These are phyloP conservation scores for Clonostachys solani DNA, from an alignment of 2,329 filamentous ascomycete genomes.

Conservation along the genomic window DNA sequence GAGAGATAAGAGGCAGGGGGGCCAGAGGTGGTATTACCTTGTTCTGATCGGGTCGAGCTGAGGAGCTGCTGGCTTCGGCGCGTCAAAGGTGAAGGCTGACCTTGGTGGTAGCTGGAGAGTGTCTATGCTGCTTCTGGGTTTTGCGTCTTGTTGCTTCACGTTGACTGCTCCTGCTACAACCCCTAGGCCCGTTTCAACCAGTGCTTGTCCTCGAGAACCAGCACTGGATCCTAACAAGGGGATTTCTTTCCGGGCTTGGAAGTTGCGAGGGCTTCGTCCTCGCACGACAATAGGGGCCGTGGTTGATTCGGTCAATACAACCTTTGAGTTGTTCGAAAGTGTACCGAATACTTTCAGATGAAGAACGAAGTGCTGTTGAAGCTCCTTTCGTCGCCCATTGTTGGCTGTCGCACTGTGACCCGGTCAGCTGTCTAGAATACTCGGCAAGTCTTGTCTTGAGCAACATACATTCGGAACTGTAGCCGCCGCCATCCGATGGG, in stretches of 20 bases:
- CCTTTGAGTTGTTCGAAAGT: slow-evolving; percentile 76
- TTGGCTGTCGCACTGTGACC: slow-evolving; percentile 77
- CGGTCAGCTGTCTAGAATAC: slow-evolving; percentile 9
- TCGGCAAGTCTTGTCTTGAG: background rate
- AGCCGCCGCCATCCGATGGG: slow-evolving; percentile 92
- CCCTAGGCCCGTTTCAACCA: slow-evolving; percentile 58
- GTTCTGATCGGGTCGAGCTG: slow-evolving; percentile 1
- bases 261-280: slow-evolving; percentile 89
- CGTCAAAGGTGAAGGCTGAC: slow-evolving; percentile 55
- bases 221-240: slow-evolving; percentile 76
- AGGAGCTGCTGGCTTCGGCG: slow-evolving; percentile 15
- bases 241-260: slow-evolving; percentile 90
- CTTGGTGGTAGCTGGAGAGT: slow-evolving; percentile 28
- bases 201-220: slow-evolving; percentile 71
- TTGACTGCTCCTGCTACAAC: slow-evolving; percentile 54
- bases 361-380: slow-evolving; percentile 94
- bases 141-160: slow-evolving; percentile 50
- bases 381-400: slow-evolving; percentile 88
- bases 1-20: background rate
- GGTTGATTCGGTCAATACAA: slow-evolving; percentile 76
- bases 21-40: background rate
- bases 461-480: slow-evolving; percentile 75
- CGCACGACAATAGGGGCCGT: slow-evolving; percentile 92
- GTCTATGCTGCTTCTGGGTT: slow-evolving; percentile 42
- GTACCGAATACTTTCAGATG: slow-evolving; percentile 83